phyloP scores from a whole-genome alignment of 2,329 filamentous ascomycete genomes.

The Pseudogymnoascus sp. region DNA sequence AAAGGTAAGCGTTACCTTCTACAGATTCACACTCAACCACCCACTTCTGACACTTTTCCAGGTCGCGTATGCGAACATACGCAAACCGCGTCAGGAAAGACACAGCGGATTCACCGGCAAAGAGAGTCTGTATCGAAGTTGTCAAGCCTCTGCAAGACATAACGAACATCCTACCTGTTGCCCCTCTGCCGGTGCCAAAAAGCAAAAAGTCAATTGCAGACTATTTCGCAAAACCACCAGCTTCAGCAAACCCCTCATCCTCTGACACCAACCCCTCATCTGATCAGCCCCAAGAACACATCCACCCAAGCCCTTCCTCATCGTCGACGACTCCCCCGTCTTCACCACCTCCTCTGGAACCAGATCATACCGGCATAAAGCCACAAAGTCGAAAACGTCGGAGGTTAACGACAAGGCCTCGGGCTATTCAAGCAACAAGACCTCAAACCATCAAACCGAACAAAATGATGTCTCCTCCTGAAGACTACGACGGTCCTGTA shows the following conservation, averaged over 20 bases:
- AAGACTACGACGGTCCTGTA: not conserved
- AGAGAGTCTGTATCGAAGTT: not conserved
- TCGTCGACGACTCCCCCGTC: not conserved
- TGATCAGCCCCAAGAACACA: not conserved
- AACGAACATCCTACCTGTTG: not conserved
- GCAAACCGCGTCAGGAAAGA: not conserved
- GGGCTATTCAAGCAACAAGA: not conserved
- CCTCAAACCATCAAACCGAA: not conserved
- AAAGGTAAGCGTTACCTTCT: not conserved
- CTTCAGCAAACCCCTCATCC: not conserved
- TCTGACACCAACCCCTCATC: not conserved
- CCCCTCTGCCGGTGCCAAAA: not conserved
- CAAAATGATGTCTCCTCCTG: not conserved
- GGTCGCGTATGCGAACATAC: conserved; percentile 1
- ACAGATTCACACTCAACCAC: not conserved
- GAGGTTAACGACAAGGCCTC: not conserved
- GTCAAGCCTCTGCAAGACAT: not conserved
- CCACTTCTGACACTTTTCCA: not conserved
- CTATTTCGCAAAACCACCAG: not conserved
- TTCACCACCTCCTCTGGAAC: not conserved
- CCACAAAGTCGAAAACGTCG: not conserved
- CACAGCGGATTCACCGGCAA: not conserved
- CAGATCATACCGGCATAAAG: not conserved
- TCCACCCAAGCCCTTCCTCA: not conserved
- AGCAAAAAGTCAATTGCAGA: not conserved